phyloP scores from a whole-genome alignment of 2,329 filamentous ascomycete species.

The Fusarium multiceps region DNA sequence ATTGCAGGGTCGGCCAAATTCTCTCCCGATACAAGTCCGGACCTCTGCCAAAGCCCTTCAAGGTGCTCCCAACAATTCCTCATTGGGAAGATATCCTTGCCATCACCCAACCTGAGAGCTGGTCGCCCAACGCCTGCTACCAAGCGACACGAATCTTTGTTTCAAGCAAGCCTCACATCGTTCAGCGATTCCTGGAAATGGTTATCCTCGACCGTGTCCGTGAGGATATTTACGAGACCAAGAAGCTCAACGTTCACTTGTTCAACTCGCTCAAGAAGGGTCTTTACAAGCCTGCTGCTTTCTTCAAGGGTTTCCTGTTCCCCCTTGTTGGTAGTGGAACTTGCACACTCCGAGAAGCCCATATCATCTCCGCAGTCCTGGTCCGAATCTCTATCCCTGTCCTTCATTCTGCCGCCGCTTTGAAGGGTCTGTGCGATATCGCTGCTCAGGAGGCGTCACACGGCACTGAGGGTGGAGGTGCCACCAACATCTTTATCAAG shows the following conservation, averaged over 20 bases:
- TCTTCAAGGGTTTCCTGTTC: constrained; percentile 97
- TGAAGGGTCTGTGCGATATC: constrained; percentile 94
- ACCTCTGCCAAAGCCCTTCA: constrained; percentile 97
- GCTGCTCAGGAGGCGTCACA: constrained; percentile 88
- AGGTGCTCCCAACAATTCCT: constrained; percentile 91
- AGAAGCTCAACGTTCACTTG: constrained; percentile 94
- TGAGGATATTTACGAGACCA: constrained; percentile 92
- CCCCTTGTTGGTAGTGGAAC: constrained; percentile 85
- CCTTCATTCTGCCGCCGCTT: constrained; percentile 88
- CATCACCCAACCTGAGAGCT: constrained; percentile 81
- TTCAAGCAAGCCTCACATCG: constrained; percentile 80
- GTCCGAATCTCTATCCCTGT: constrained; percentile 88
- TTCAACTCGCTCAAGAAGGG: constrained; percentile 93
- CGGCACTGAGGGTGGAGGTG: constrained; percentile 86
- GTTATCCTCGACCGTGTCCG: constrained; percentile 91
- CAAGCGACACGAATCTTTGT: constrained; percentile 94
- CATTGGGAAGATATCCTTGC: constrained; percentile 89
- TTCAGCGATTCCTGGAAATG: constrained; percentile 86
- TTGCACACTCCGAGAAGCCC: constrained; percentile 92
- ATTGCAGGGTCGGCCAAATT: constrained; percentile 79
- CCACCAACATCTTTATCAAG: constrained; percentile 95
- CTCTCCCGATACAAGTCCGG: constrained; percentile 94
- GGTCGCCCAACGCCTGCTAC: constrained; percentile 82
- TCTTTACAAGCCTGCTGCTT: constrained; percentile 92
- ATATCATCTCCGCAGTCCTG: constrained; percentile 89